Evolutionary conservation across 2,329 filamentous ascomycete species (phyloP), one percentile per base, ranked within the genome.

Genomic region (Fusarium vanettenii): DNA sequence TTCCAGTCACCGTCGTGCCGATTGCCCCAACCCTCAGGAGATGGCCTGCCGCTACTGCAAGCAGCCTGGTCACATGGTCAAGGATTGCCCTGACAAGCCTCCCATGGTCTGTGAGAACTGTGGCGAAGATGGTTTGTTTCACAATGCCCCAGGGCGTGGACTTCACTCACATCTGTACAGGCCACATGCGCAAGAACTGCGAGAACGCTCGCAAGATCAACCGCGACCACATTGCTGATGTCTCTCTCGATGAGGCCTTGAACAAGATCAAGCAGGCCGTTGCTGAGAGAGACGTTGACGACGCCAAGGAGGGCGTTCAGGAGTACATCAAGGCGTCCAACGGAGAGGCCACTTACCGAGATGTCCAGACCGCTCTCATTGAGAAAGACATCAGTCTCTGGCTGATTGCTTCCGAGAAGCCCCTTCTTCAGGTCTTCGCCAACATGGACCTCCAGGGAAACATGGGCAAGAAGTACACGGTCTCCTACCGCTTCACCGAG

Each of bases 401-500:
- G 82, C 83, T 94, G 63, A 92, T 94, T 73, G 90, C 90, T 7
- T 81, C 89, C 7, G 89, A 93, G 84, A 88, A 89, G 73, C 83
- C 88, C 37, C 80, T 86, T 7, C 81, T 93, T 1, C 79, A 83
- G 1, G 90, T 90, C 6, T 88, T 91, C 74, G 93, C 91, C 70
- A 92, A 93, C 82, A 92, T 94, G 89, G 92, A 94, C 73, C 84
- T 94, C 2, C 92, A 94, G 78, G 92, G 92, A 6, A 89, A 92
- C 70, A 84, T 92, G 22, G 88, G 88, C 67, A 91, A 91, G 81
- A 91, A 91, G 79, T 94, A 88, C 76, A 88, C 88, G 1, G 85
- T 94, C 60, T 89, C 89, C 0, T 91, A 92, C 79, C 89, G 92
- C 59, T 90, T 91, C 75, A 86, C 86, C 2, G 82, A 87, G 35